phyloP scores from a whole-genome alignment of 2,329 filamentous ascomycete species.

The Exophiala lecanii-corni region DNA sequence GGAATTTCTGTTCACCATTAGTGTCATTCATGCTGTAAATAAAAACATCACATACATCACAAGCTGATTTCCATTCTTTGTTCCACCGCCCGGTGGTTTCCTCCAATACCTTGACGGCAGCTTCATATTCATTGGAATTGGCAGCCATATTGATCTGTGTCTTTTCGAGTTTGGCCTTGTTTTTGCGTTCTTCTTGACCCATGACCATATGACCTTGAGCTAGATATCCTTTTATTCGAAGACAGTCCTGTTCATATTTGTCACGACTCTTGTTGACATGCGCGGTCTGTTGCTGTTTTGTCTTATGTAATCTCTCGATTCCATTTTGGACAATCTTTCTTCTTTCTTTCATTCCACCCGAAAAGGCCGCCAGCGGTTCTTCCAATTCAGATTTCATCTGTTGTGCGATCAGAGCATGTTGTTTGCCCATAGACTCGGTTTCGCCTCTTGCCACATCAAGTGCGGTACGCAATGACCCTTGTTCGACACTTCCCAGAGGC shows the following conservation, averaged over 20 bases:
- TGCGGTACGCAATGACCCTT: slow-evolving; percentile 75
- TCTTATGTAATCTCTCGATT: slow-evolving; percentile 89
- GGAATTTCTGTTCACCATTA: slow-evolving; percentile 76
- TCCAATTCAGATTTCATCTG: slow-evolving; percentile 97
- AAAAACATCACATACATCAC: slow-evolving; percentile 49
- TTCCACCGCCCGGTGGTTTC: slow-evolving; percentile 97
- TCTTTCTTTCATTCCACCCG: slow-evolving; percentile 91
- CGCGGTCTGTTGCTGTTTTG: slow-evolving; percentile 86
- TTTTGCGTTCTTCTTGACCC: slow-evolving; percentile 97
- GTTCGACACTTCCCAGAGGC: slow-evolving; percentile 80
- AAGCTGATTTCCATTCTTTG: slow-evolving; percentile 94
- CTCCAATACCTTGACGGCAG: slow-evolving; percentile 85
- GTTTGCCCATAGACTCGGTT: slow-evolving; percentile 88
- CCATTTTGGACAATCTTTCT: slow-evolving; percentile 93
- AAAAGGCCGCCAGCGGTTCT: slow-evolving; percentile 85
- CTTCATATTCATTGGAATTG: slow-evolving; percentile 90
- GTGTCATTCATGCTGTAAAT: no score
- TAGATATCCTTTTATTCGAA: slow-evolving; percentile 97
- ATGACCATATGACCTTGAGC: slow-evolving; percentile 99
- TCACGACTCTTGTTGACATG: slow-evolving; percentile 93
- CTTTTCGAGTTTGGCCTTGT: slow-evolving; percentile 98
- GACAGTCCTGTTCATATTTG: slow-evolving; percentile 92
- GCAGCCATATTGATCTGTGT: slow-evolving; percentile 91
- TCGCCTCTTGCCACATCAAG: slow-evolving; percentile 85
- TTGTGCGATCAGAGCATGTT: slow-evolving; percentile 79